phyloP scores from a whole-genome alignment of 371 early-diverging fungal genomes.

The Mortierella sp. region DNA sequence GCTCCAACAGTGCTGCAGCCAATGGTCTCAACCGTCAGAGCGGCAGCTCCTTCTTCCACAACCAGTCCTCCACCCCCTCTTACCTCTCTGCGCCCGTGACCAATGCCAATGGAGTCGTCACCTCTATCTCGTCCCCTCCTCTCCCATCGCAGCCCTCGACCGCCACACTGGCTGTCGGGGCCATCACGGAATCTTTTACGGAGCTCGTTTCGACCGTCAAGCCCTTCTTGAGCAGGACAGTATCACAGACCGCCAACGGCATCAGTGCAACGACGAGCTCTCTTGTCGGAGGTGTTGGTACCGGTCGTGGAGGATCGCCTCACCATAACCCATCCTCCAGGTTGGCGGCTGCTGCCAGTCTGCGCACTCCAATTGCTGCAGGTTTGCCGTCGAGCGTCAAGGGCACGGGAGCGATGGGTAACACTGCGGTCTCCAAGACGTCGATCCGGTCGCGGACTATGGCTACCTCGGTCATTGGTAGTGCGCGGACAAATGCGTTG shows the following conservation, averaged over 20 bases:
- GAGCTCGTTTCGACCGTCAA: slow-evolving; percentile 50
- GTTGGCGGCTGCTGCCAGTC: slow-evolving; percentile 32
- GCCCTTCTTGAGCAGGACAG: slow-evolving; percentile 41
- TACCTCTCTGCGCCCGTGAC: slow-evolving; percentile 8
- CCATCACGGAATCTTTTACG: slow-evolving; percentile 41
- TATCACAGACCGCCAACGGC: slow-evolving; percentile 25
- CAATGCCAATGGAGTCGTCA: slow-evolving; percentile 13
- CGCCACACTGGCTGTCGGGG: slow-evolving; percentile 36
- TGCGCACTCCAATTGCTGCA: slow-evolving; percentile 53
- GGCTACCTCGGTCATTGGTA: slow-evolving; percentile 51
- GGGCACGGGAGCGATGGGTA: slow-evolving; percentile 43
- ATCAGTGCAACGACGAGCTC: slow-evolving; percentile 29
- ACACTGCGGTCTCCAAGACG: slow-evolving; percentile 42
- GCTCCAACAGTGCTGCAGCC: slow-evolving; percentile 14
- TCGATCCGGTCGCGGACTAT: slow-evolving; percentile 38
- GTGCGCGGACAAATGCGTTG: slow-evolving; percentile 39
- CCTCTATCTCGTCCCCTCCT: slow-evolving; percentile 34
- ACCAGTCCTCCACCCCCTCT: not conserved
- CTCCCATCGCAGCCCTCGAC: slow-evolving; percentile 28
- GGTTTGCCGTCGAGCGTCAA: slow-evolving; percentile 37
- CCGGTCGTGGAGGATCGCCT: slow-evolving; percentile 21
- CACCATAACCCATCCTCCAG: slow-evolving; percentile 30
- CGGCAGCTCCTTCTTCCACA: slow-evolving; percentile 19
- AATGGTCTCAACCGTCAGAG: slow-evolving; percentile 19
- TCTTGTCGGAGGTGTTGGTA: slow-evolving; percentile 27